A percentile compares a stretch with the other conserved stretches of the same genome.
Conservation (phyloP, 768 basidiomycete species). For the Suillus sp. region DNA sequence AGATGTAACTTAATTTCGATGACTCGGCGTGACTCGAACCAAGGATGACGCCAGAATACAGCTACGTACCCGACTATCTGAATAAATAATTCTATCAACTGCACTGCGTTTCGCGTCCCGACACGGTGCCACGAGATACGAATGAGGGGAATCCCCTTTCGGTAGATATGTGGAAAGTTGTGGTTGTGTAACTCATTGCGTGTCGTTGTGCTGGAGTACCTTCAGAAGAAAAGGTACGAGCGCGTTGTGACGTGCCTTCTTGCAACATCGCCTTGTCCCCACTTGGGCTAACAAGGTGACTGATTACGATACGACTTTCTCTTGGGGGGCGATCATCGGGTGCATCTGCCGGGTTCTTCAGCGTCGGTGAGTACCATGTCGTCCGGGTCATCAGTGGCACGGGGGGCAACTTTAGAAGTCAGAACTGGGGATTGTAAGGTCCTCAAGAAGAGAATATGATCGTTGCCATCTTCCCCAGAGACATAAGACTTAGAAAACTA, state of each 20-base stretch:
- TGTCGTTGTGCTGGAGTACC: neutral
- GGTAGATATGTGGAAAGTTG: neutral
- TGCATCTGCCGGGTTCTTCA: neutral
- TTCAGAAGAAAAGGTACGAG: neutral
- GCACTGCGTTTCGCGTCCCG: neutral
- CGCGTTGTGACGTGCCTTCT: neutral
- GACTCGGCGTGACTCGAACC: neutral
- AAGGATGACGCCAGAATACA: neutral
- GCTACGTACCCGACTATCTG: neutral
- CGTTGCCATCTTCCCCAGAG: constrained; percentile 85
- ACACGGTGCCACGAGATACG: neutral
- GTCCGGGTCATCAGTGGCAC: neutral
- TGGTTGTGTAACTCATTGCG: neutral
- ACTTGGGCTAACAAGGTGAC: neutral
- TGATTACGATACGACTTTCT: constrained; percentile 52
- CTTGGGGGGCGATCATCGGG: constrained; percentile 54
- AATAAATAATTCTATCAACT: neutral
- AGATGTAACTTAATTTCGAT: neutral
- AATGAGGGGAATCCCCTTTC: neutral
- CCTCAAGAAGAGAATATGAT: constrained; percentile 87
- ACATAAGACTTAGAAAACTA: constrained; percentile 35
- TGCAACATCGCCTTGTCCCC: constrained; percentile 3
- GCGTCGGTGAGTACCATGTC: neutral
- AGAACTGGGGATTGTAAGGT: constrained; percentile 46
- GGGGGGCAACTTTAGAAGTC: constrained; percentile 57